A percentile compares a stretch with the other conserved stretches of the same genome.
phyloP scores from a whole-genome alignment of 1,284 basidiomycete species.

The Boletellus deceptivus region DNA sequence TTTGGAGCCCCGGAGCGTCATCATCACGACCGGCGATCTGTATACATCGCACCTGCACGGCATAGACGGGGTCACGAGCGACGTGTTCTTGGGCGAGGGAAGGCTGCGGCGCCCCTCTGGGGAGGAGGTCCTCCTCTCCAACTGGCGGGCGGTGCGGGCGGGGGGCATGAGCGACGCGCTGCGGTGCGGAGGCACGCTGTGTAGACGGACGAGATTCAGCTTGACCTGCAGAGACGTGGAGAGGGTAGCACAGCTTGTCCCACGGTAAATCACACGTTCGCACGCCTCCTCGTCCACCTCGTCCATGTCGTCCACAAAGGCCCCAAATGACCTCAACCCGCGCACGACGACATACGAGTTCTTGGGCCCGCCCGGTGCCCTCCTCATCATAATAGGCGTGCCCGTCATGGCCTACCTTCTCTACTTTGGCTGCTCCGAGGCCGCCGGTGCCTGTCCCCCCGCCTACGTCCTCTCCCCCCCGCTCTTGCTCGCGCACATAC shows the following conservation, averaged over 20 bases:
- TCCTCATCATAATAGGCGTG: conserved; percentile 70
- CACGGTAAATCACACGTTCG: conserved; percentile 9
- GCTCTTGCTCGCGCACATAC: conserved; percentile 37
- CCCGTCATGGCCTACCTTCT: conserved; percentile 78
- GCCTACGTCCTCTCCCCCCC: conserved; percentile 41
- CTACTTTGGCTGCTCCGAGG: conserved; percentile 84
- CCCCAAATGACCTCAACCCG: conserved; percentile 50
- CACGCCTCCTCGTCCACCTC: conserved; percentile 10
- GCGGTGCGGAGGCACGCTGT: conserved; percentile 47
- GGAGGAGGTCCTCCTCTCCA: conserved; percentile 48
- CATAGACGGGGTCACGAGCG: conserved; percentile 55
- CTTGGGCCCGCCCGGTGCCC: conserved; percentile 79
- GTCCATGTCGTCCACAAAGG: conserved; percentile 22
- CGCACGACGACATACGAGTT: conserved; percentile 79
- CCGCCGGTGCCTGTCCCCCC: conserved; percentile 73
- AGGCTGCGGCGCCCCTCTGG: conserved; percentile 16
- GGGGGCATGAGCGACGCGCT: conserved; percentile 40
- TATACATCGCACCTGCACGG: conserved; percentile 77
- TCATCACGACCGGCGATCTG: conserved; percentile 70
- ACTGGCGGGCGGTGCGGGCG: conserved; percentile 49
- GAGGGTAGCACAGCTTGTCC: conserved; percentile 42
- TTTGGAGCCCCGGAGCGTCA: conserved; percentile 77
- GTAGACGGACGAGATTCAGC: conserved; percentile 68
- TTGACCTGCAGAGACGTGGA: conserved; percentile 86
- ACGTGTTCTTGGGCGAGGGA: conserved; percentile 37